phyloP scores from a whole-genome alignment of 371 early-diverging fungal species.

The Chytridium lagenaria region DNA sequence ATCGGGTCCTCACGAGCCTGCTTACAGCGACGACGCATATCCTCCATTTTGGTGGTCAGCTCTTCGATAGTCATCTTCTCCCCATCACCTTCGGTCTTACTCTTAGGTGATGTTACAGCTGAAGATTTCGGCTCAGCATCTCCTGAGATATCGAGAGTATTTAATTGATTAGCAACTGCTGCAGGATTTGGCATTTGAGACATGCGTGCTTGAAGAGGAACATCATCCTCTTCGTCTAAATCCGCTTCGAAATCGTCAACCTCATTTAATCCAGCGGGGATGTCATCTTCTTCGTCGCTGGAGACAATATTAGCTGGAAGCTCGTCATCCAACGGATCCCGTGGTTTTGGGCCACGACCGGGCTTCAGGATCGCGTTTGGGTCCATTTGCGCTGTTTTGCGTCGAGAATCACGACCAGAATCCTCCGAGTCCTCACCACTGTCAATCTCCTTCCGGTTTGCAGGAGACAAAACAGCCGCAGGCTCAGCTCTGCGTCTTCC shows the following conservation, averaged over 20 bases:
- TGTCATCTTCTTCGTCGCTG: conserved; percentile 4
- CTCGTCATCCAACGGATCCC: neutral
- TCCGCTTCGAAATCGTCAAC: neutral
- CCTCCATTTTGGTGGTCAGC: conserved; percentile 13
- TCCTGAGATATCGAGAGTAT: neutral
- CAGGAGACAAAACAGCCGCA: neutral
- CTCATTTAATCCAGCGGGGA: neutral
- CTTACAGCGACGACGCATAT: conserved; percentile 17
- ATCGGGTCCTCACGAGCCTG: conserved; percentile 11
- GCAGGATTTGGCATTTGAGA: conserved; percentile 6
- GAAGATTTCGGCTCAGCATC: neutral
- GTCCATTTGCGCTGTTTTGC: conserved; percentile 5
- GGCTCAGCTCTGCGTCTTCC: neutral
- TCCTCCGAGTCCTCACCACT: conserved; percentile 12
- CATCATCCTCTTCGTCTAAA: conserved; percentile 3
- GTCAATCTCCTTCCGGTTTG: neutral
- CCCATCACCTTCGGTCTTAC: conserved; percentile 19
- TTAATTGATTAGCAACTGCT: too few species aligned
- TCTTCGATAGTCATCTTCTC: neutral
- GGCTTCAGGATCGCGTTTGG: neutral
- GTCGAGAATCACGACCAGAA: neutral
- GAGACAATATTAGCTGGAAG: neutral
- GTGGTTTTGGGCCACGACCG: neutral
- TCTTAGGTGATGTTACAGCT: too few species aligned
- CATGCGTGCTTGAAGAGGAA: neutral